Evolutionary conservation across 208 protist genomes (phyloP), one percentile per base, ranked within the genome.

Genomic region (Leishmania lainsoni): DNA sequence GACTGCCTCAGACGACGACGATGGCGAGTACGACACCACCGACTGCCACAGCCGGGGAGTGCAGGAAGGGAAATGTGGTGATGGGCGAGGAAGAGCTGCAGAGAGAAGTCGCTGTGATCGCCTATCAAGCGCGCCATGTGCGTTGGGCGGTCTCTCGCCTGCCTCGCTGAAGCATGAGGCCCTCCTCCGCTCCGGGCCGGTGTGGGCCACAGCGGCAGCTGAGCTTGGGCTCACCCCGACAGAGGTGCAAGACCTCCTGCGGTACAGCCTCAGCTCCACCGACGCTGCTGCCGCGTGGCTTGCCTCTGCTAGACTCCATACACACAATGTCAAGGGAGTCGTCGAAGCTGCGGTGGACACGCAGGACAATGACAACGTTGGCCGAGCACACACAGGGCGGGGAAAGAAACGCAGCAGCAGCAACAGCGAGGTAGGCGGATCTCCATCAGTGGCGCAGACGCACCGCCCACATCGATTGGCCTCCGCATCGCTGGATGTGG

Each of bases 181-280:
- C 35, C 51, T 78, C 35, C 70, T 52, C 42, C 76, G 71, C 29
- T 58, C 59, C 12, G 59, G 71, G 51, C 81, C 76, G 49, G 58
- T 76, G 42, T 85, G 81, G 81, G 71, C 76, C 2, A 74, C 59
- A 0, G 76, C 81, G 4, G 76, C 76, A 32, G 59, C 76, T 29
- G 81, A 85, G 59, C 32, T 81, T 29, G 81, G 81, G 8, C 45
- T 85, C 20, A 74, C 81, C n/a, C 76, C 61, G 5, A 4, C 22
- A 9, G 76, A 85, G 52, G 76, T 78, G 22, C 76, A 52, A 22
- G 76, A 81, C 16, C 52, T 85, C 59, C 71, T 85, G 42, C 81
- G 72, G 17, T 85, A 85, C 81, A 85, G 81, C 76, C 42, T 81
- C 17, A 81, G 51, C 68, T 56, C 76, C 16, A 71, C 81, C 35